These are phyloP conservation scores for Haplosporangium sp. DNA, from an alignment of 371 early-diverging fungal species.

Conservation along the genomic window DNA sequence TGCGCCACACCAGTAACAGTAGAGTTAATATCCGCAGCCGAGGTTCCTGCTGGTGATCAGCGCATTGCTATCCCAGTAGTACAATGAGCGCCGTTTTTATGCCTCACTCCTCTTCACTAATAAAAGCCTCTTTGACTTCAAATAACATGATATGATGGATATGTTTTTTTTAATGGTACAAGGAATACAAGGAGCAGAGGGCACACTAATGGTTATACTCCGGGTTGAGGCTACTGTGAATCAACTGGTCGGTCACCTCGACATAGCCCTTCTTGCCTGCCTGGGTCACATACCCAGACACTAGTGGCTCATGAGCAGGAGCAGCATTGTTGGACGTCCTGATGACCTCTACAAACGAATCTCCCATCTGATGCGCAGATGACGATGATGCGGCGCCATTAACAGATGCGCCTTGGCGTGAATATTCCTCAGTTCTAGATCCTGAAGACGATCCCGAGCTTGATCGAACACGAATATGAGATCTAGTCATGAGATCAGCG, in stretches of 20 bases:
- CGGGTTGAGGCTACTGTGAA: conserved; percentile 37
- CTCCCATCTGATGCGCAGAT: conserved; percentile 34
- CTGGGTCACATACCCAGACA: conserved; percentile 55
- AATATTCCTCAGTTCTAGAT: conserved; percentile 9
- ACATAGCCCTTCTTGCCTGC: conserved; percentile 54
- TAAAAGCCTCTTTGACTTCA: too few relatives aligned
- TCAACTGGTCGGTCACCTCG: conserved; percentile 48
- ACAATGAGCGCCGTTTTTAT: background rate
- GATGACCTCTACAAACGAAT: conserved; percentile 52
- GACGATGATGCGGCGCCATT: conserved; percentile 5
- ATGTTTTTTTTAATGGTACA: background rate
- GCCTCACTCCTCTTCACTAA: background rate
- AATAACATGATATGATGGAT: too few relatives aligned
- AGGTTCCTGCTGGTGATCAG: too few relatives aligned
- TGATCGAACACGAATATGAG: conserved; percentile 38
- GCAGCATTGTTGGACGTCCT: conserved; percentile 11
- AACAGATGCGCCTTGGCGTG: background rate
- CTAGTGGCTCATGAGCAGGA: conserved; percentile 16
- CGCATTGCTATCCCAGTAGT: conserved; percentile 1
- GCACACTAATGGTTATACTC: conserved; percentile 17
- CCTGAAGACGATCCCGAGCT: conserved; percentile 34
- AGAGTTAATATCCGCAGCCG: too few relatives aligned
- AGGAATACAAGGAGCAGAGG: background rate
- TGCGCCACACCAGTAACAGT: too few relatives aligned
- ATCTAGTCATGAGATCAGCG: conserved; percentile 33